phyloP scores from a whole-genome alignment of 345 rosid species.

The Populus nigra region DNA sequence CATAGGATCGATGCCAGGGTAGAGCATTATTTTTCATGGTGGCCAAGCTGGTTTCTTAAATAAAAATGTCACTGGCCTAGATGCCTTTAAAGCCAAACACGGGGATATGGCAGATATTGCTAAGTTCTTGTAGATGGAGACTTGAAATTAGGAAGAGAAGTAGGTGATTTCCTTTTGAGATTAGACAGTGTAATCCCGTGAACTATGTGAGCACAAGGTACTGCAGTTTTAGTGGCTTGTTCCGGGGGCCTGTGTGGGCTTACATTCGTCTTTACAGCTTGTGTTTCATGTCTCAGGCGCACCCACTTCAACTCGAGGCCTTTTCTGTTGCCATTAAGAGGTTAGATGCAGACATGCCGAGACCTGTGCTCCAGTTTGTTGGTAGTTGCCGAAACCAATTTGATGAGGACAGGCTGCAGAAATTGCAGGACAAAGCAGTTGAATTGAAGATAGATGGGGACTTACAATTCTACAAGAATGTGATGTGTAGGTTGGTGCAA shows the following conservation, averaged over 20 bases:
- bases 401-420: constrained; percentile 80
- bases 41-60: constrained; percentile 59
- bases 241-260: constrained; percentile 20
- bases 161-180: constrained; percentile 47
- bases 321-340: constrained; percentile 59
- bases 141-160: constrained; percentile 53
- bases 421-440: constrained; percentile 63
- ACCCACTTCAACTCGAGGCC: constrained; percentile 85
- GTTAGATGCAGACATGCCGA: constrained; percentile 46
- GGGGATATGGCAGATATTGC: constrained; percentile 81
- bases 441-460: constrained; percentile 56
- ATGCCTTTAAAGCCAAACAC: constrained; percentile 58
- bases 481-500: constrained; percentile 58
- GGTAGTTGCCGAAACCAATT: constrained; percentile 89
- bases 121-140: constrained; percentile 67
- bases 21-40: constrained; percentile 68
- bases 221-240: constrained; percentile 28
- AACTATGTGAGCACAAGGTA: constrained; percentile 53
- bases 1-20: constrained; percentile 40
- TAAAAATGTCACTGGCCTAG: constrained; percentile 43
- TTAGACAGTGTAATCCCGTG: constrained; percentile 53
- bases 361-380: constrained; percentile 85
- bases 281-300: constrained; percentile 64
- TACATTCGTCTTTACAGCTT: constrained; percentile 16
- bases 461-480: constrained; percentile 73